Evolutionary conservation across 2,329 filamentous ascomycete species (phyloP).

Genomic region (Pseudocercospora macadamiae): DNA sequence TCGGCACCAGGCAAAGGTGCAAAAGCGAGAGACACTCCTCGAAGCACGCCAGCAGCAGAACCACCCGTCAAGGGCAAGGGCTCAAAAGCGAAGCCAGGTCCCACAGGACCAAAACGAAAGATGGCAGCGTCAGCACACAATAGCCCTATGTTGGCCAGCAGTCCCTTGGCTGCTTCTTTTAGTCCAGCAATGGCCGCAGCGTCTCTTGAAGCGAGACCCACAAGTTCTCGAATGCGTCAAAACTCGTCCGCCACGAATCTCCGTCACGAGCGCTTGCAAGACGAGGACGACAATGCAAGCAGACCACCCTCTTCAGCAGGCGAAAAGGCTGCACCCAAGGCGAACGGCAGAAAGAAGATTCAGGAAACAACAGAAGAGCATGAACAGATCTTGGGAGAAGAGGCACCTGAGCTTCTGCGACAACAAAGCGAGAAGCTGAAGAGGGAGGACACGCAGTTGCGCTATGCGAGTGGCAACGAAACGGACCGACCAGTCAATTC

Average conservation of each 20-base stretch:
- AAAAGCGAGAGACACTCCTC: slow-evolving; percentile 61
- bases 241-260: slow-evolving; percentile 63
- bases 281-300: slow-evolving; percentile 47
- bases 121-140: slow-evolving; percentile 49
- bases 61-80: slow-evolving; percentile 68
- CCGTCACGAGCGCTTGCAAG: slow-evolving; percentile 35
- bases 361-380: slow-evolving; percentile 28
- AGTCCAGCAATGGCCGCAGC: slow-evolving; percentile 72
- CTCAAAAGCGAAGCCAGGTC: slow-evolving; percentile 66
- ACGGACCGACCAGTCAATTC: slow-evolving; percentile 23
- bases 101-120: slow-evolving; percentile 75
- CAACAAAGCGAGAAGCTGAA: slow-evolving; percentile 45
- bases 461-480: slow-evolving; percentile 27
- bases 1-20: slow-evolving; percentile 47
- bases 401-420: slow-evolving; percentile 19
- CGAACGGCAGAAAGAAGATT: slow-evolving; percentile 28
- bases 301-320: slow-evolving; percentile 31
- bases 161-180: slow-evolving; percentile 51
- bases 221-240: slow-evolving; percentile 72
- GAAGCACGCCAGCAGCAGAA: slow-evolving; percentile 69
- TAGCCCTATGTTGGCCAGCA: slow-evolving; percentile 50
- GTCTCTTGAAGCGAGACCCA: slow-evolving; percentile 66
- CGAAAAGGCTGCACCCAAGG: slow-evolving; percentile 20
- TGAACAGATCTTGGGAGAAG: slow-evolving; percentile 24
- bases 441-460: slow-evolving; percentile 51